A percentile compares a stretch with the other conserved stretches of the same genome.
Evolutionary conservation across 202 grass and related monocot genomes (phyloP).

Genomic region (Dendrocalamus latiflorus): DNA sequence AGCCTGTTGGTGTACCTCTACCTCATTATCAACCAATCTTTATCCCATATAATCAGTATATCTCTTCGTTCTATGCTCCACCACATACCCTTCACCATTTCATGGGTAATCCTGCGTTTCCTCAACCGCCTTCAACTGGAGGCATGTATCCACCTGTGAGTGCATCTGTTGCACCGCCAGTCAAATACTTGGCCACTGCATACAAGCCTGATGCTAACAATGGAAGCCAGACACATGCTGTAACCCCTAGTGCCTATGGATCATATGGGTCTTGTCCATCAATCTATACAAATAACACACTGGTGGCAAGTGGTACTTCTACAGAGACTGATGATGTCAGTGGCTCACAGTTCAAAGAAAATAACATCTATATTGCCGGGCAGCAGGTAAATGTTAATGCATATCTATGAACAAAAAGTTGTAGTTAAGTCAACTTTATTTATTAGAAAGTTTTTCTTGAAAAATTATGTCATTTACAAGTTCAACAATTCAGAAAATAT

Average conservation of each 20-base stretch:
- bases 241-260: constrained; percentile 53
- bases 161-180: constrained; percentile 40
- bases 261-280: constrained; percentile 58
- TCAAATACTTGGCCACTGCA: constrained; percentile 50
- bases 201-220: constrained; percentile 74
- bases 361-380: constrained; percentile 64
- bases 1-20: constrained; percentile 64
- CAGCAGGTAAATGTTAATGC: constrained; percentile 51
- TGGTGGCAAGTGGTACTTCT: constrained; percentile 37
- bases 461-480: neutral
- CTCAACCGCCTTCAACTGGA: constrained; percentile 64
- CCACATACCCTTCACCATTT: constrained; percentile 59
- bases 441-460: neutral
- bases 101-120: constrained; percentile 59
- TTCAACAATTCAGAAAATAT: constrained; percentile 9
- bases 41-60: constrained; percentile 78
- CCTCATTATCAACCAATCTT: constrained; percentile 66
- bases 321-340: constrained; percentile 58
- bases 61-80: constrained; percentile 64
- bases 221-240: constrained; percentile 52
- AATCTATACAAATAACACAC: constrained; percentile 49
- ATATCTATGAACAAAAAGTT: neutral
- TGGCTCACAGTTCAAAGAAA: constrained; percentile 69
- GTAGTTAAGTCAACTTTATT: neutral
- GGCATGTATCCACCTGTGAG: constrained; percentile 59